Base-by-base conservation (phyloP, 441 rosid species). In the Geranium incanum region DNA sequence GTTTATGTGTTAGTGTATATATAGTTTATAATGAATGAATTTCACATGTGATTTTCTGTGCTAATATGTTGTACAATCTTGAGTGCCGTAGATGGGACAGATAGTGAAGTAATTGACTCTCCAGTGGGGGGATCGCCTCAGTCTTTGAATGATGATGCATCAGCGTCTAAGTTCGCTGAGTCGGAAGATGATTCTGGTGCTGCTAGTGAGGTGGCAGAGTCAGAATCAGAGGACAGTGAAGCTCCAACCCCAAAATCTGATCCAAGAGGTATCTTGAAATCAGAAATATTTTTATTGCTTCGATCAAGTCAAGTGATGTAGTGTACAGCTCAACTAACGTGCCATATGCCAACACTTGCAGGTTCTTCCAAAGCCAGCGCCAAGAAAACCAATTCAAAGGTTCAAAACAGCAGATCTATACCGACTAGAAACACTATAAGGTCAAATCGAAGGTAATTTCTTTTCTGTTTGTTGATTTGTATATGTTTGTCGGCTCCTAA, bases 41-140 rank as follows among this genome's bases (percentile, higher is more conserved):
- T 28, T 28, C 33, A 28, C 33, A 28, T 28, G 33, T 2, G 1
- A 63, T 72, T 63, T 36, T 41, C 69, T 57, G 23, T 68, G 33
- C 33, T 28, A 28, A 28, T 28, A 28, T 28, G 33, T 28, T 28
- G 33, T 1, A 28, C 33, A 28, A 28, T 28, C 33, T 28, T 28
- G 33, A 28, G 33, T 72, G 59, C 68, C 59, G 33, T 55, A 70
- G 75, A 64, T 69, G 76, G 62, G 59, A 57, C 86, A 80, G 93
- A 86, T 64, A 86, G 85, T 66, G 95, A 92, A 78, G 79, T 83
- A 18, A 73, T 76, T 74, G 82, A 86, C 79, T 79, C 85, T 9
- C 68, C 84, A 33, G 64, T 64, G 74, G 92, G 83, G 75, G 86
- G 68, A 37, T 52, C 38, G n/a, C 63, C 70, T 1, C 78, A 65